phyloP scores from a whole-genome alignment of 208 protist species.

The Balamuthia mandrillaris region DNA sequence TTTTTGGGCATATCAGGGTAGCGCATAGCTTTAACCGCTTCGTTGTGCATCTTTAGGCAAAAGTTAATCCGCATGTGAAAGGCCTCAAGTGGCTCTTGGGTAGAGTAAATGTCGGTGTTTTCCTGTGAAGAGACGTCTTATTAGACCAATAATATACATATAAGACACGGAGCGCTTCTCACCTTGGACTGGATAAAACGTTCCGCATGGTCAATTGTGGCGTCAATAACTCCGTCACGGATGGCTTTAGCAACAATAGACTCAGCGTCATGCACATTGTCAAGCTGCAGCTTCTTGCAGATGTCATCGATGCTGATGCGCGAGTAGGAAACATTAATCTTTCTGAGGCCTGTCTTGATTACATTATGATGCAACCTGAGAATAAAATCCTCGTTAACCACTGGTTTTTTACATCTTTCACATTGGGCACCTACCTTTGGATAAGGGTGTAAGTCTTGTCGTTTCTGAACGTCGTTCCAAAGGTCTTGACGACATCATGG shows the following conservation, averaged over 20 bases:
- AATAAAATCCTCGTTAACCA: slow-evolving; percentile 28
- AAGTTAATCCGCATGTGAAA: slow-evolving; percentile 92
- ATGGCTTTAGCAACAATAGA: slow-evolving; percentile 97
- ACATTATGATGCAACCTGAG: slow-evolving; percentile 91
- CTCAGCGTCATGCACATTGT: slow-evolving; percentile 88
- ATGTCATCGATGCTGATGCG: slow-evolving; percentile 93
- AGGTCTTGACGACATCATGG: slow-evolving; percentile 84
- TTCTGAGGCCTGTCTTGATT: slow-evolving; percentile 93
- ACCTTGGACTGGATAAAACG: slow-evolving; percentile 87
- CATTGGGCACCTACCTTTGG: no score
- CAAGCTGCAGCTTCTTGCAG: slow-evolving; percentile 90
- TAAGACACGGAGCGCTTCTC: no score
- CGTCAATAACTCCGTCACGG: slow-evolving; percentile 93
- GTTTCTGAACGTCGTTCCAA: slow-evolving; percentile 84
- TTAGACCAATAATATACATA: no score
- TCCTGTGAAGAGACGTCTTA: no score
- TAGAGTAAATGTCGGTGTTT: slow-evolving; percentile 90
- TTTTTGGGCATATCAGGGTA: no score
- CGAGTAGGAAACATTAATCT: slow-evolving; percentile 93
- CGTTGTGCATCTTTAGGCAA: slow-evolving; percentile 91
- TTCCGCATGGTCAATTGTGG: slow-evolving; percentile 88
- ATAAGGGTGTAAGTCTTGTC: slow-evolving; percentile 94
- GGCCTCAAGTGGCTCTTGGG: slow-evolving; percentile 87
- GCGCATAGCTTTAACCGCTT: slow-evolving; percentile 57
- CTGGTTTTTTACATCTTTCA: background rate